These are phyloP conservation scores for Arxiozyma heterogenica DNA, from an alignment of 1,139 yeast species.

Conservation along the genomic window DNA sequence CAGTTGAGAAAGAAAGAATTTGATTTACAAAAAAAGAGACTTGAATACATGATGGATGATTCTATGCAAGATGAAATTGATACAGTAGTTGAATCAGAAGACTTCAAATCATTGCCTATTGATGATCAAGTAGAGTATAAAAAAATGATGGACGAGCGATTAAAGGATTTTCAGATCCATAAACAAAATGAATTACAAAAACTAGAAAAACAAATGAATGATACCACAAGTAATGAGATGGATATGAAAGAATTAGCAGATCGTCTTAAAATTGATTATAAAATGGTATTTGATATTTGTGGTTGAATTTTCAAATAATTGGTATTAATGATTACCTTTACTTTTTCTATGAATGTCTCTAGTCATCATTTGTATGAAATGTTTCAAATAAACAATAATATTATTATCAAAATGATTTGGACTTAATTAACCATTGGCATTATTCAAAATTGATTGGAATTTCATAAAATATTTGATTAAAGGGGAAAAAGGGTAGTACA, in stretches of 20 bases:
- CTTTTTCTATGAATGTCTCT: neutral
- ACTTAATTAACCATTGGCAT: neutral
- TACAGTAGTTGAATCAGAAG: slow-evolving; percentile 33
- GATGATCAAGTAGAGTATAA: slow-evolving; percentile 31
- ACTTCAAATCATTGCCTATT: slow-evolving; percentile 30
- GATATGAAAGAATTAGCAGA: slow-evolving; percentile 38
- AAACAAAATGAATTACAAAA: slow-evolving; percentile 22
- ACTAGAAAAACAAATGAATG: slow-evolving; percentile 24
- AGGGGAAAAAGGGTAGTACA: neutral
- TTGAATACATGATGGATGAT: slow-evolving; percentile 31
- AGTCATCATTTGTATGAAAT: no score
- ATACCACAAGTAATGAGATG: slow-evolving; percentile 28
- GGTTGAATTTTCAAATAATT: neutral
- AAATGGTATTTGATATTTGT: slow-evolving; percentile 34
- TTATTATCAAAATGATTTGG: no score
- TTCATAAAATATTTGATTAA: neutral
- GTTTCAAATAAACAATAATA: neutral
- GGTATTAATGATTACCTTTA: neutral
- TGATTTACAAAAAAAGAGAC: slow-evolving; percentile 29
- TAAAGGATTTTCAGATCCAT: slow-evolving; percentile 16
- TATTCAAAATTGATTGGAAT: no score
- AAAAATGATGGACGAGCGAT: slow-evolving; percentile 21
- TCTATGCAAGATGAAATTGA: slow-evolving; percentile 33
- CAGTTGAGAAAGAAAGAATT: slow-evolving; percentile 34
- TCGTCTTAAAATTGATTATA: slow-evolving; percentile 35